These are phyloP conservation scores for Penicillium hesseltinei DNA, from an alignment of 2,329 filamentous ascomycete species.

Conservation along the genomic window DNA sequence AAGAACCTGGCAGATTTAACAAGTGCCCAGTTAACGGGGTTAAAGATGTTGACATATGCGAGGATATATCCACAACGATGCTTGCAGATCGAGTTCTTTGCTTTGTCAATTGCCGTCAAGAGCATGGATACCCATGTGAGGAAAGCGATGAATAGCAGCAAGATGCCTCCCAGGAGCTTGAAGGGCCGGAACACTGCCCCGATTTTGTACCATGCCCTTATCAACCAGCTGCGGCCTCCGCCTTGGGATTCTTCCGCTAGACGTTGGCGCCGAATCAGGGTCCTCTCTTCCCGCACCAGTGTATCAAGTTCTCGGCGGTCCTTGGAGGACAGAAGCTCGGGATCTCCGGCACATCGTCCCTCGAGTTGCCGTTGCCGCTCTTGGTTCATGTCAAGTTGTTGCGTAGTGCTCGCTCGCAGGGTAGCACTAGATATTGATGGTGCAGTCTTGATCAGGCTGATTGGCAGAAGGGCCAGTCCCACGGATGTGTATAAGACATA, in stretches of 20 bases:
- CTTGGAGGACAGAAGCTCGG: slow-evolving; percentile 73
- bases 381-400: slow-evolving; percentile 80
- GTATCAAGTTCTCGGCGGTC: slow-evolving; percentile 86
- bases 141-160: slow-evolving; percentile 71
- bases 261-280: slow-evolving; percentile 82
- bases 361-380: slow-evolving; percentile 92
- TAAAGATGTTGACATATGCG: slow-evolving; percentile 84
- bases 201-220: slow-evolving; percentile 74
- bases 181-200: slow-evolving; percentile 82
- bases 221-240: slow-evolving; percentile 70
- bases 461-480: slow-evolving; percentile 82
- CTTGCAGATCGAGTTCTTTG: slow-evolving; percentile 91
- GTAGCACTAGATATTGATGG: slow-evolving; percentile 81
- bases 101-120: slow-evolving; percentile 93
- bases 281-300: slow-evolving; percentile 85
- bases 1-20: slow-evolving; percentile 79
- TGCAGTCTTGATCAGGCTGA: slow-evolving; percentile 88
- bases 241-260: slow-evolving; percentile 69
- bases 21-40: slow-evolving; percentile 89
- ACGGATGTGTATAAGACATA: slow-evolving; percentile 87
- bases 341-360: slow-evolving; percentile 73
- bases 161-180: slow-evolving; percentile 79
- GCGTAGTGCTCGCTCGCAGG: slow-evolving; percentile 71
- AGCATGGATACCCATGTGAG: slow-evolving; percentile 89
- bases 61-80: slow-evolving; percentile 88